phyloP scores from a whole-genome alignment of 2,329 filamentous ascomycete genomes.

The Aschersonia sp. region DNA sequence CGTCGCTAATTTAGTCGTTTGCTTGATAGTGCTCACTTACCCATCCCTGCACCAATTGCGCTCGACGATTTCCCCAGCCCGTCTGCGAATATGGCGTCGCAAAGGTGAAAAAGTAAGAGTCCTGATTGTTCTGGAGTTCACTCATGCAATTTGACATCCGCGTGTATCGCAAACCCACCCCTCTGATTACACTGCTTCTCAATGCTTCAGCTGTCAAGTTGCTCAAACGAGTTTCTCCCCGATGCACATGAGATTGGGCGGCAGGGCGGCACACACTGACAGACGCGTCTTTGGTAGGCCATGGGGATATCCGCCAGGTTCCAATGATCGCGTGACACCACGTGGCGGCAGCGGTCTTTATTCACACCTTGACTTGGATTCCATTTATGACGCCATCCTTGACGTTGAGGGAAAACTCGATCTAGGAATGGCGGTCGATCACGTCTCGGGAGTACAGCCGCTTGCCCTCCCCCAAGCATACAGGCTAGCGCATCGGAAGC shows the following conservation, averaged over 20 bases:
- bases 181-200: too few species aligned
- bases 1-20: neutral
- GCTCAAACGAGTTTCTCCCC: neutral
- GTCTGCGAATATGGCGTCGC: slow-evolving; percentile 28
- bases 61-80: slow-evolving; percentile 35
- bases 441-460: slow-evolving; percentile 2
- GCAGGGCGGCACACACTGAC: neutral
- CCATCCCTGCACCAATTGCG: slow-evolving; percentile 38
- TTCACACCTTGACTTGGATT: slow-evolving; percentile 20
- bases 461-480: slow-evolving; percentile 2
- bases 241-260: neutral
- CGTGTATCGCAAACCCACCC: too few species aligned
- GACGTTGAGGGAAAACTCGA: slow-evolving; percentile 13
- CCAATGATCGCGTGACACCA: slow-evolving; percentile 5
- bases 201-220: too few species aligned
- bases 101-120: slow-evolving; percentile 10
- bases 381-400: slow-evolving; percentile 18
- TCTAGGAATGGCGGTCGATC: slow-evolving; percentile 2
- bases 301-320: slow-evolving; percentile 3
- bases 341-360: slow-evolving; percentile 13
- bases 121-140: too few species aligned
- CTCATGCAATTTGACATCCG: too few species aligned
- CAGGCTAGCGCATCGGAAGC: slow-evolving; percentile 1
- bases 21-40: slow-evolving; percentile 33
- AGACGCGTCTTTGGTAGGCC: neutral